Percentiles rank a stretch among this genome's conserved stretches.
These are phyloP conservation scores for Diplodia mutila DNA, from an alignment of 2,329 filamentous ascomycete species.

Conservation along the genomic window DNA sequence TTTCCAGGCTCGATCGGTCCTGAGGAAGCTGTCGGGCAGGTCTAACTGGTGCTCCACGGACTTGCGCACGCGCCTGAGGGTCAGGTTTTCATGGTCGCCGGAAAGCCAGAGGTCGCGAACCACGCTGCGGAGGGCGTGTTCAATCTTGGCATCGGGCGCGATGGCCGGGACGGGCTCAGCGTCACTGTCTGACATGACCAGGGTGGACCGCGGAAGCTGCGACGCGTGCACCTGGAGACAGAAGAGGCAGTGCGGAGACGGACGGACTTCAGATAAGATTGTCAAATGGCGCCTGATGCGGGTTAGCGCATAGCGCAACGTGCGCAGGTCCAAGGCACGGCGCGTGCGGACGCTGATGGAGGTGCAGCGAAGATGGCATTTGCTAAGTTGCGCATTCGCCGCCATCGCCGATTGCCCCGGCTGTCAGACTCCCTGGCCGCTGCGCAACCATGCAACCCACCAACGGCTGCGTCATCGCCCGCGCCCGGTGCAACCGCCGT, in stretches of 20 bases:
- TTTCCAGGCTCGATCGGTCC: slow-evolving; percentile 59
- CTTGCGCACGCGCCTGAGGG: slow-evolving; percentile 60
- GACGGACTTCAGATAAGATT: slow-evolving; percentile 14
- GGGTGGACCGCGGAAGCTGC: not conserved
- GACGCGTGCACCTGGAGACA: slow-evolving; percentile 4
- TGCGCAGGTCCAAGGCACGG: slow-evolving; percentile 21
- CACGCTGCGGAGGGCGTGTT: slow-evolving; percentile 45
- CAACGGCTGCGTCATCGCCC: slow-evolving; percentile 6
- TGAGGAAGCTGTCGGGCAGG: slow-evolving; percentile 60
- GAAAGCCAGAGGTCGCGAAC: slow-evolving; percentile 46
- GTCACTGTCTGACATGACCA: slow-evolving; percentile 17
- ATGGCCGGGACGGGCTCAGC: slow-evolving; percentile 3
- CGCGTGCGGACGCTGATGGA: slow-evolving; percentile 14
- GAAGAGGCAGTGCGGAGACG: slow-evolving; percentile 5
- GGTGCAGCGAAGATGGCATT: slow-evolving; percentile 2
- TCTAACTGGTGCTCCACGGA: slow-evolving; percentile 57
- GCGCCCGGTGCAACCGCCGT: not conserved
- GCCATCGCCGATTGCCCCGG: not conserved
- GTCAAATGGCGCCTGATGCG: not conserved
- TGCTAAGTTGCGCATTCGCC: slow-evolving; percentile 9
- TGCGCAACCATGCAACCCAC: not conserved
- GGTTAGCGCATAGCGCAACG: slow-evolving; percentile 18
- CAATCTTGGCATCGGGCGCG: slow-evolving; percentile 44
- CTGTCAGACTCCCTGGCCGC: not conserved
- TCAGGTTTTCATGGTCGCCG: slow-evolving; percentile 56